phyloP scores from a whole-genome alignment of 2,329 filamentous ascomycete genomes.

The Cercospora zeae-maydis region DNA sequence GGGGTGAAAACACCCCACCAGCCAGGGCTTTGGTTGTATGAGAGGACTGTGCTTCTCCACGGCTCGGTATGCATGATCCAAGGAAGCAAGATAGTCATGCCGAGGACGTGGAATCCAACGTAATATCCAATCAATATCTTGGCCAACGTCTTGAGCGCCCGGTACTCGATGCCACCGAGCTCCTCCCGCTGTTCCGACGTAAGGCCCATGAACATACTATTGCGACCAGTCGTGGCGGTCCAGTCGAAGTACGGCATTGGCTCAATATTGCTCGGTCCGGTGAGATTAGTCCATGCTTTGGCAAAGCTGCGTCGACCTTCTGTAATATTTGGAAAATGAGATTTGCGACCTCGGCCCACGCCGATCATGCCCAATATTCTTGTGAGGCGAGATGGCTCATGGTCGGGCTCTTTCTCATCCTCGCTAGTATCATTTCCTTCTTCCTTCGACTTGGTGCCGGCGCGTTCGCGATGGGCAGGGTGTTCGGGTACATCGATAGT shows the following conservation, averaged over 20 bases:
- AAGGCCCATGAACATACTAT: constrained; percentile 86
- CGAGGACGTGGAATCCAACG: constrained; percentile 75
- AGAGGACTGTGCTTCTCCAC: constrained; percentile 65
- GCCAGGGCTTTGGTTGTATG: constrained; percentile 56
- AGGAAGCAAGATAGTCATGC: constrained; percentile 67
- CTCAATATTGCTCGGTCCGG: constrained; percentile 49
- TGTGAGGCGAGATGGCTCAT: constrained; percentile 2
- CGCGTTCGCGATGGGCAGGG: constrained; percentile 33
- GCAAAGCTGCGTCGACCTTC: constrained; percentile 32
- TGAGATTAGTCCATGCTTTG: constrained; percentile 58
- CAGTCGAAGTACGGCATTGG: constrained; percentile 88
- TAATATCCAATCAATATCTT: constrained; percentile 75
- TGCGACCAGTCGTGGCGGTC: constrained; percentile 86
- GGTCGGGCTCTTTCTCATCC: constrained; percentile 10
- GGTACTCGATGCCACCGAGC: constrained; percentile 92
- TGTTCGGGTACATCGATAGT: constrained; percentile 63
- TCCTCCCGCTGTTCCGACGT: constrained; percentile 91
- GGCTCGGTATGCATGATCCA: constrained; percentile 68
- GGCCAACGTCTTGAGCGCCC: constrained; percentile 80
- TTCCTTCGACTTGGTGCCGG: constrained; percentile 14
- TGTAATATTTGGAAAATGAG: constrained; percentile 12
- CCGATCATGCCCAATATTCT: constrained; percentile 4
- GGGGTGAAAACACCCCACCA: constrained; percentile 95
- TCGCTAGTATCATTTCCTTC: constrained; percentile 5
- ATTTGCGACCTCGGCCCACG: constrained; percentile 11